Conservation (phyloP, 345 rosid species). For the Salix viminalis region DNA sequence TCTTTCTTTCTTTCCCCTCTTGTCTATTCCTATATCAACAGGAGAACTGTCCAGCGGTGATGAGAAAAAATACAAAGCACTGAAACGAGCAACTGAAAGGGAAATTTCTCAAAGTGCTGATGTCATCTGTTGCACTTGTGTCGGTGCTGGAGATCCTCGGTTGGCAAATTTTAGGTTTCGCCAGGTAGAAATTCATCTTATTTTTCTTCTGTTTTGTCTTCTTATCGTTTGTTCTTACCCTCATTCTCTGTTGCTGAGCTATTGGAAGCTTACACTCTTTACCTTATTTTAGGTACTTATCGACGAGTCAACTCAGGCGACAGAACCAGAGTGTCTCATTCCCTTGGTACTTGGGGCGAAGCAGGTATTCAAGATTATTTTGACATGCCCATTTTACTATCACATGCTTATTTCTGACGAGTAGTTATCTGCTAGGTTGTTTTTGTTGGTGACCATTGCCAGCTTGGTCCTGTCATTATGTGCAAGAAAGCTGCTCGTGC, state of each 20-base stretch:
- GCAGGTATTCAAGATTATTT: conserved; percentile 52
- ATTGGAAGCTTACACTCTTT: conserved; percentile 18
- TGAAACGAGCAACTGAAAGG: conserved; percentile 94
- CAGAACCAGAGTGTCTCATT: conserved; percentile 98
- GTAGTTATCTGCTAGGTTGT: conserved; percentile 52
- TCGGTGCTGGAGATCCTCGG: conserved; percentile 99
- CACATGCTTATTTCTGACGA: conserved; percentile 3
- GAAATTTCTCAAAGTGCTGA: conserved; percentile 99
- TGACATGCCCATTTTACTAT: neutral
- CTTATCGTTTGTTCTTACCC: no score
- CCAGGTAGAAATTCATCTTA: conserved; percentile 51
- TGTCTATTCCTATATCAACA: conserved; percentile 19
- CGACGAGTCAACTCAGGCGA: conserved; percentile 99
- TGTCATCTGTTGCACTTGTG: conserved; percentile 98
- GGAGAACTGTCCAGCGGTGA: conserved; percentile 98
- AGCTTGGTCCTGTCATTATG: conserved; percentile 99
- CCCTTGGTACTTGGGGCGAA: conserved; percentile 97
- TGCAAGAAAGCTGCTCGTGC: conserved; percentile 99
- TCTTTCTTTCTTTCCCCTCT: neutral
- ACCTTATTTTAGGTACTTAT: conserved; percentile 70
- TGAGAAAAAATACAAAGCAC: conserved; percentile 94
- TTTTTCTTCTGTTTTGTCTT: neutral
- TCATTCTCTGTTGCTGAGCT: neutral
- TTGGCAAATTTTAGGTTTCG: conserved; percentile 95
- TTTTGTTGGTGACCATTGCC: conserved; percentile 99